phyloP scores from a whole-genome alignment of 768 basidiomycete genomes.

The Podaxis sp. region DNA sequence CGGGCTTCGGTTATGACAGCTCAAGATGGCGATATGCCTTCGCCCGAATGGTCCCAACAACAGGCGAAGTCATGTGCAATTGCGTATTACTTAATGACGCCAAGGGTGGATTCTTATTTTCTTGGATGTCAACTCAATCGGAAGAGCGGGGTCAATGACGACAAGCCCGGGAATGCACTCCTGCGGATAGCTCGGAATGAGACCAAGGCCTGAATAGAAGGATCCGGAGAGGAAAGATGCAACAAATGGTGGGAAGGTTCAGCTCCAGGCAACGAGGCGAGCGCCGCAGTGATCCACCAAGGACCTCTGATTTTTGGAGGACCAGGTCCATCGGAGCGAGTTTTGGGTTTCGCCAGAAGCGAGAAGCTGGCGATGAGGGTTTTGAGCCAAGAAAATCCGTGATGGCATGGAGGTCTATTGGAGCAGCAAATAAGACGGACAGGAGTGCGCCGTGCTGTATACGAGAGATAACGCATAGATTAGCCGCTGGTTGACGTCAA shows the following conservation, averaged over 20 bases:
- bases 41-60: too few species aligned
- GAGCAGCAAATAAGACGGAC: background rate
- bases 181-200: background rate
- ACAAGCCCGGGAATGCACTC: background rate
- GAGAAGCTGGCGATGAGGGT: background rate
- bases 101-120: background rate
- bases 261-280: constrained; percentile 2
- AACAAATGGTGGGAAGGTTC: background rate
- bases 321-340: background rate
- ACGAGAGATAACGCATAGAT: background rate
- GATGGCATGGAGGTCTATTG: background rate
- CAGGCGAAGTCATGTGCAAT: background rate
- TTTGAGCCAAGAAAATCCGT: background rate
- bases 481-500: background rate
- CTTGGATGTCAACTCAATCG: background rate
- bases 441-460: background rate
- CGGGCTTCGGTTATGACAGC: background rate
- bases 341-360: background rate
- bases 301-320: background rate
- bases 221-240: background rate
- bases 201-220: background rate
- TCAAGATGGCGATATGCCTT: too few species aligned
- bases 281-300: background rate
- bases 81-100: background rate
- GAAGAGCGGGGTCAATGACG: background rate